Evolutionary conservation across 2,329 filamentous ascomycete genomes (phyloP), one percentile per base, ranked within the genome.

Genomic region (Fusarium pininemorale): DNA sequence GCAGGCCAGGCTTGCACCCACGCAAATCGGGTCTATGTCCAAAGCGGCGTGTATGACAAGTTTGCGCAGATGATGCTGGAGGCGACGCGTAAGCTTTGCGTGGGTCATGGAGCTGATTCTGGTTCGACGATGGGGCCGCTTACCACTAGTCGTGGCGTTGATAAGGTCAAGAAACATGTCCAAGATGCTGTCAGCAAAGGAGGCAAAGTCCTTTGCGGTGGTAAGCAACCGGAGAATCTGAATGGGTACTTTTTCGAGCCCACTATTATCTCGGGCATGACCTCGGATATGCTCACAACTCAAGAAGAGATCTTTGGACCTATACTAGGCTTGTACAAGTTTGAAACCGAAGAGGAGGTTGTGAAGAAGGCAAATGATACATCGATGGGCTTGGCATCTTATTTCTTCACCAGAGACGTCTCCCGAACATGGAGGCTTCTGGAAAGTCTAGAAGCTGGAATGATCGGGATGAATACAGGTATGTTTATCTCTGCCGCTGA

Each of bases 1-100:
- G 91, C 90, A 2, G 91, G 92, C n/a, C 92, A 93, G 81, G 93
- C 92, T 0, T 93, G 92, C 77, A 90, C 93, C 35, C 88, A 86
- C 56, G 87, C 87, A 5, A 90, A 90, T 79, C 83, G 89, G 2
- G 84, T 91, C 61, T 90, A 88, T 74, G 83, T 90, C 7, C 89
- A 91, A 70, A 82, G 82, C 11, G 87, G 85, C 16, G 86, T 93
- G 22, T 90, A 91, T 79, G 88, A 91, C 9, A 16, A 14, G 3
- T 76, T 76, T 45, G 26, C 28, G 45, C 10, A 32, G 56, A 47
- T 35, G 20, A 63, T 42, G 20, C 1, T 74, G 0, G 15, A 14
- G 53, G 67, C 13, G 37, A 75, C 22, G 1, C 13, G 3, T 2
- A 47, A 22, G 16, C 16, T 57, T 2, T 5, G 39, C 7, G 18